Evolutionary conservation across 2,329 filamentous ascomycete genomes (phyloP), one percentile per base, ranked within the genome.

Genomic region (Scortechinia acanthostroma): DNA sequence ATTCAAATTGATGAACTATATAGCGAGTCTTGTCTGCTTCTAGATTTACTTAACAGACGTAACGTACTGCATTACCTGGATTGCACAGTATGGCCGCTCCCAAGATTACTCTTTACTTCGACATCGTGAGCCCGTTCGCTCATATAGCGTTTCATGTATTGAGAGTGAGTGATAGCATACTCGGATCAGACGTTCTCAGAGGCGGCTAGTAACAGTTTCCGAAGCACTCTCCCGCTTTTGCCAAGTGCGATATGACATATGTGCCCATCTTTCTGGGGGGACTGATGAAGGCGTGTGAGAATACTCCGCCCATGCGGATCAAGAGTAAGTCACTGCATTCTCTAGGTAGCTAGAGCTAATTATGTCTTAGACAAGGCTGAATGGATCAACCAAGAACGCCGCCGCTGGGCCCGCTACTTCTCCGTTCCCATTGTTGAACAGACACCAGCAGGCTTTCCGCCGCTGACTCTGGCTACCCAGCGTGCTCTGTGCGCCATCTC

Each of bases 341-440:
- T 42, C 6, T 17, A 10, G 37, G n/a, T 42, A 17, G 20, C 49
- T n/a, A n/a, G n/a, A n/a, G n/a, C n/a, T n/a, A n/a, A n/a, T n/a
- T n/a, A n/a, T n/a, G n/a, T n/a, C n/a, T n/a, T n/a, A 78, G 76
- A 83, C 61, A 83, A 83, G 59, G 70, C 70, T 54, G 65, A 69
- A 58, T 83, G 73, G 70, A 75, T 79, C 47, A 56, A 65, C 25
- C 45, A 47, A 13, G 76, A 83, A 51, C 73, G 78, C 15, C 40
- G 58, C 17, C 74, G 77, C 47, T 80, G 73, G 73, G 62, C 74
- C 1, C 59, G 60, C 6, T 59, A 63, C 47, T 76, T 80, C 61
- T 62, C 69, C 25, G 64, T 83, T 40, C 77, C 79, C 13, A 72
- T 81, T 43, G 52, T 58, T 0, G 52, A 62, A 1, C 45, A 50